These are phyloP conservation scores for Kazachstania psychrophila DNA, from an alignment of 805 yeast genomes.

Conservation along the genomic window DNA sequence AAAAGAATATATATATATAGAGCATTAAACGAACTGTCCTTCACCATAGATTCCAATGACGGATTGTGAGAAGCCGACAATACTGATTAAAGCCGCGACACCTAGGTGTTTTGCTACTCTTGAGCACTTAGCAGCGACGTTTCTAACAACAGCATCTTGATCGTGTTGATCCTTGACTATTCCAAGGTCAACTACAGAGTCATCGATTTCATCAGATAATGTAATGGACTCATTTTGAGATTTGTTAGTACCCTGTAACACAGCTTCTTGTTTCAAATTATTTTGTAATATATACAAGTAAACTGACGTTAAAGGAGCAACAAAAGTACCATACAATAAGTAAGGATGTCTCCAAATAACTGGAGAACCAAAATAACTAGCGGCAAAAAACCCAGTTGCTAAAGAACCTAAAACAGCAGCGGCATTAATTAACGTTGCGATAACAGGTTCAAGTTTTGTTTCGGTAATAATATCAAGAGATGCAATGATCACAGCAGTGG, in stretches of 20 bases:
- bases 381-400: constrained; percentile 41
- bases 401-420: constrained; percentile 35
- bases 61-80: constrained; percentile 22
- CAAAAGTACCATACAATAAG: constrained; percentile 46
- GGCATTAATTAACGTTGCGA: constrained; percentile 11
- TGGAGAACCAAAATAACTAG: constrained; percentile 52
- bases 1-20: background rate
- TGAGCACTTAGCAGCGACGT: background rate
- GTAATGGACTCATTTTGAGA: background rate
- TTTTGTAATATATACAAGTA: constrained; percentile 10
- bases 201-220: constrained; percentile 10
- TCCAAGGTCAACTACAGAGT: constrained; percentile 26
- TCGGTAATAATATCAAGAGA: constrained; percentile 15
- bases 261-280: too few species aligned
- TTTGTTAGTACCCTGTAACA: too few species aligned
- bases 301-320: constrained; percentile 15
- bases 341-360: constrained; percentile 60
- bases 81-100: constrained; percentile 8
- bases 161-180: background rate
- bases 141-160: background rate
- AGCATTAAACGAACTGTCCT: constrained; percentile 15
- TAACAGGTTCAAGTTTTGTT: constrained; percentile 6
- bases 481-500: constrained; percentile 11
- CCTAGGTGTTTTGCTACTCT: constrained; percentile 14
- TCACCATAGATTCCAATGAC: constrained; percentile 30